Evolutionary conservation across 768 basidiomycete species (phyloP).

Genomic region (Lentinula aciculospora): DNA sequence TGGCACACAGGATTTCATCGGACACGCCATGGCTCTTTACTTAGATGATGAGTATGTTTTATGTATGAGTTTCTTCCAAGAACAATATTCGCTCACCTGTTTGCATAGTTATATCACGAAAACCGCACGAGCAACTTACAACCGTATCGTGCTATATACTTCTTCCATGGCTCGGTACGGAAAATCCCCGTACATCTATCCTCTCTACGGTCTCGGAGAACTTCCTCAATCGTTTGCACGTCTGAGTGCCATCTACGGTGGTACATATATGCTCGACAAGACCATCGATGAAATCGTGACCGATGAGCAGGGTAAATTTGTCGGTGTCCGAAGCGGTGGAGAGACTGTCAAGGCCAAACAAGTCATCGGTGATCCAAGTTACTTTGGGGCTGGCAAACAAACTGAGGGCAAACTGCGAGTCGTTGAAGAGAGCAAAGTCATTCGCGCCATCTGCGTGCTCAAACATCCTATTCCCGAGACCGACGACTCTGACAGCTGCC

Average conservation of each 20-base stretch:
- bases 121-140: constrained; percentile 83
- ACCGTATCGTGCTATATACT: constrained; percentile 96
- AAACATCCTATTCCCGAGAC: constrained; percentile 98
- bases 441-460: constrained; percentile 95
- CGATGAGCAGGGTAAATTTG: constrained; percentile 80
- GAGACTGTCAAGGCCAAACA: constrained; percentile 97
- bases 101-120: constrained; percentile 81
- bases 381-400: constrained; percentile 78
- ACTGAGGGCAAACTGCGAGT: constrained; percentile 79
- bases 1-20: constrained; percentile 98
- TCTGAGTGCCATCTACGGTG: constrained; percentile 96
- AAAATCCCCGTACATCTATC: constrained; percentile 99
- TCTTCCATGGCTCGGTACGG: constrained; percentile 99
- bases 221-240: constrained; percentile 98
- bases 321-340: constrained; percentile 82
- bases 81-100: not conserved
- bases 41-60: constrained; percentile 88
- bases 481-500: constrained; percentile 89
- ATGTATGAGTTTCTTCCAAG: not conserved
- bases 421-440: constrained; percentile 88
- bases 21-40: constrained; percentile 98
- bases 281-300: constrained; percentile 86
- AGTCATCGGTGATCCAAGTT: constrained; percentile 97
- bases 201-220: constrained; percentile 96
- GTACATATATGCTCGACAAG: constrained; percentile 99